Percentiles rank a stretch among this genome's conserved stretches.
Conservation (phyloP, 305 asterid species). For the Plantago coronopus region DNA sequence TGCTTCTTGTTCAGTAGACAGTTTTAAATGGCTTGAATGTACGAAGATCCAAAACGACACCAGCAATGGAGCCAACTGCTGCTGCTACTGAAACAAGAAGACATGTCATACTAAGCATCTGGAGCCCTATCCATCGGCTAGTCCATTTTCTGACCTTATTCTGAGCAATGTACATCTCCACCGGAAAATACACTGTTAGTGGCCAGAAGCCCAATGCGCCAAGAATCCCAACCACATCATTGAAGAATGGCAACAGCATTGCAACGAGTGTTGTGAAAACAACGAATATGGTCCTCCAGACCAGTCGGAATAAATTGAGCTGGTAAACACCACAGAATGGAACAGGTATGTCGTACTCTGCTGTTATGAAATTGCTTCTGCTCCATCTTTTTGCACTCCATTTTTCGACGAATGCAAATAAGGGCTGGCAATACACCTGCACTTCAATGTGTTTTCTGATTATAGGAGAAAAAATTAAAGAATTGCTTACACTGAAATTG, state of each 20-base stretch:
- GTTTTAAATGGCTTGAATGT: slow-evolving; percentile 30
- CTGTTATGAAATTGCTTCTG: too few relatives aligned
- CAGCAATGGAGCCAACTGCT: slow-evolving; percentile 30
- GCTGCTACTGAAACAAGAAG: slow-evolving; percentile 31
- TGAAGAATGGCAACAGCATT: slow-evolving; percentile 39
- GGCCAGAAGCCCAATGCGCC: slow-evolving; percentile 38
- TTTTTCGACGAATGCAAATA: slow-evolving; percentile 28
- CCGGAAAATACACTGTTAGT: slow-evolving; percentile 32
- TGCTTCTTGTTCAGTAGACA: background rate
- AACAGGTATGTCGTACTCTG: too few relatives aligned
- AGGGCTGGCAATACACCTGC: slow-evolving; percentile 35
- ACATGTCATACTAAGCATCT: slow-evolving; percentile 32
- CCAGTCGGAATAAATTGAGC: slow-evolving; percentile 31
- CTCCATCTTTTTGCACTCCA: too few relatives aligned
- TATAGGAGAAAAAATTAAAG: background rate
- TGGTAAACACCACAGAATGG: background rate
- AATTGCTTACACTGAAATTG: background rate
- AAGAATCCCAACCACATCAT: slow-evolving; percentile 32
- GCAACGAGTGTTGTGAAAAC: slow-evolving; percentile 32
- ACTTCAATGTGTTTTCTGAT: background rate
- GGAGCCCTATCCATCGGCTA: slow-evolving; percentile 21
- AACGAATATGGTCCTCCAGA: slow-evolving; percentile 35
- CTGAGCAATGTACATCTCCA: slow-evolving; percentile 35
- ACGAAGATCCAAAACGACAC: slow-evolving; percentile 29
- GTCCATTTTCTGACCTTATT: slow-evolving; percentile 30